Conservation (phyloP, 1,284 basidiomycete genomes). For the Ganoderma multipileum region DNA sequence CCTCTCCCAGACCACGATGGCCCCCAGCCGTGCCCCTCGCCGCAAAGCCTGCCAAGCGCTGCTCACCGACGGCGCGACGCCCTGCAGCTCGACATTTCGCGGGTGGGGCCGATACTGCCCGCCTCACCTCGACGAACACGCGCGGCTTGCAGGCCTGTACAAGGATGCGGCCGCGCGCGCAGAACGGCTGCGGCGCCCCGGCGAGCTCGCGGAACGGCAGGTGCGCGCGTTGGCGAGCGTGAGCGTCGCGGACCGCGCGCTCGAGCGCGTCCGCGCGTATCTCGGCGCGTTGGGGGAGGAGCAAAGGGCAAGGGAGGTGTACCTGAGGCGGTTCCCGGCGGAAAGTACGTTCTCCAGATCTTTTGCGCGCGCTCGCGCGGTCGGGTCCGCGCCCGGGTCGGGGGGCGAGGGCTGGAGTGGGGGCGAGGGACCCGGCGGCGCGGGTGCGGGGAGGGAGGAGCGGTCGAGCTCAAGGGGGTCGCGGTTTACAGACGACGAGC, state of each 20-base stretch:
- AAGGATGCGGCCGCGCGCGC: constrained; percentile 21
- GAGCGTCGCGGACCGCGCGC: constrained; percentile 13
- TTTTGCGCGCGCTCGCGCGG: neutral
- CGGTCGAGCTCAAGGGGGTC: constrained; percentile 7
- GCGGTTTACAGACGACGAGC: constrained; percentile 13
- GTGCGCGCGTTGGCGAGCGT: constrained; percentile 9
- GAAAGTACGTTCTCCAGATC: constrained; percentile 11
- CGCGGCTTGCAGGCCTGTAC: constrained; percentile 13
- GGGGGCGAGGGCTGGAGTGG: neutral
- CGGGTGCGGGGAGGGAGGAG: neutral
- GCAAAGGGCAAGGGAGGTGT: constrained; percentile 5
- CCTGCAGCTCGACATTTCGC: constrained; percentile 19
- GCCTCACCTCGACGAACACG: constrained; percentile 19
- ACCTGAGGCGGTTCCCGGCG: constrained; percentile 13
- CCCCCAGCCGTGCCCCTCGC: constrained; percentile 15
- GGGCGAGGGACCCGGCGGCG: neutral
- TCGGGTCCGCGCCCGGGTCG: neutral
- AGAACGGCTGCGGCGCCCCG: constrained; percentile 15
- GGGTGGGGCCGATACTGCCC: constrained; percentile 19
- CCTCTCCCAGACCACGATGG: constrained; percentile 1
- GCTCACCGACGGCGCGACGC: constrained; percentile 15
- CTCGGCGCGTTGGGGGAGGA: constrained; percentile 13
- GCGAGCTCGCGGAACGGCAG: constrained; percentile 12
- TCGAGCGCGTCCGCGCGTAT: constrained; percentile 15
- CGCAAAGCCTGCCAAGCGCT: constrained; percentile 20